A percentile compares a stretch with the other conserved stretches of the same genome.
Conservation (phyloP, 768 basidiomycete species). For the Rhizopogon salebrosus region DNA sequence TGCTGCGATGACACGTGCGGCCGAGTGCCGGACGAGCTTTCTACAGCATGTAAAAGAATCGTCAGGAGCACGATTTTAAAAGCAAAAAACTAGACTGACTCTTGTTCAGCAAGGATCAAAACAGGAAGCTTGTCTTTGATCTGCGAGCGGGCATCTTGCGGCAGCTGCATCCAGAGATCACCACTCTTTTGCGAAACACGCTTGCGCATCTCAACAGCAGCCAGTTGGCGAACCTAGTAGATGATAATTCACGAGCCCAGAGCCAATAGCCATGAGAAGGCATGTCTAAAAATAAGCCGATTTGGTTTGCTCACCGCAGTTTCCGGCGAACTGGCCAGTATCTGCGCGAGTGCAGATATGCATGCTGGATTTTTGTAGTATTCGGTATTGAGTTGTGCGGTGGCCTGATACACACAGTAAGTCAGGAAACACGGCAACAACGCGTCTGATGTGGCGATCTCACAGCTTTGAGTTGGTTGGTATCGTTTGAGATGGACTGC, state of each 20-base stretch:
- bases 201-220: constrained; percentile 95
- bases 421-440: constrained; percentile 12
- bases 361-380: constrained; percentile 91
- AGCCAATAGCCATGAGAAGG: neutral
- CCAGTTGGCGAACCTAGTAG: constrained; percentile 86
- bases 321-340: constrained; percentile 83
- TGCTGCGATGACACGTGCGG: constrained; percentile 88
- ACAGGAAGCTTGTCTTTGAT: constrained; percentile 84
- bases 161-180: constrained; percentile 73
- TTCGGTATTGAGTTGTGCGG: constrained; percentile 83
- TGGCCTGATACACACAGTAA: constrained; percentile 54
- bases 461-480: constrained; percentile 83
- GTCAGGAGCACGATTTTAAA: neutral
- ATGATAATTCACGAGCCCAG: neutral
- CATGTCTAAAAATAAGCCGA: constrained; percentile 6
- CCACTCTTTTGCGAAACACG: constrained; percentile 78
- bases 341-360: constrained; percentile 85
- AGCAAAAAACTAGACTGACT: constrained; percentile 41
- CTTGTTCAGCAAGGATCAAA: constrained; percentile 69
- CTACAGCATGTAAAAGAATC: constrained; percentile 34
- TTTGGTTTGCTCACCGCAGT: constrained; percentile 54
- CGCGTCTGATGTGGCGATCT: constrained; percentile 31
- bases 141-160: constrained; percentile 63
- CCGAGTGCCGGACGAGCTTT: constrained; percentile 86
- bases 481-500: constrained; percentile 81